Percentiles rank a stretch among this genome's conserved stretches.
Conservation (phyloP, 2,329 filamentous ascomycete genomes). For the Cercospora sp. region DNA sequence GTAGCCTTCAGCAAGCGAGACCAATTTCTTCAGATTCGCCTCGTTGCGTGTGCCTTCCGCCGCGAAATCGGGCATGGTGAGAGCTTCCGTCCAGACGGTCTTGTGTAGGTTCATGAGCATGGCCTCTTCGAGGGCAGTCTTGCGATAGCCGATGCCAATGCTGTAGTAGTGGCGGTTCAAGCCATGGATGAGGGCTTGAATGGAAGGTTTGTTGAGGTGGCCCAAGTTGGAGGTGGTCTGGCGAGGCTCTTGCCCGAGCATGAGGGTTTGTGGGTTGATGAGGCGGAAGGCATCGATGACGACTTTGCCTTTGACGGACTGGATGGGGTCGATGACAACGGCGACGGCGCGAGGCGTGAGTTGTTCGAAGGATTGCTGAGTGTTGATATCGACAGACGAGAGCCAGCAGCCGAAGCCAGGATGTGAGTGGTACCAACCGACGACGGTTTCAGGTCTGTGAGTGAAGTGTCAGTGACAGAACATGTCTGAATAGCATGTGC, state of each 20-base stretch:
- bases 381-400: constrained; percentile 98
- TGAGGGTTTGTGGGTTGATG: constrained; percentile 95
- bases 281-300: constrained; percentile 98
- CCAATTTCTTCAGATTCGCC: constrained; percentile 82
- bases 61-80: constrained; percentile 95
- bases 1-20: constrained; percentile 88
- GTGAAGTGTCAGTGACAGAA: constrained; percentile 3
- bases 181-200: constrained; percentile 96
- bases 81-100: constrained; percentile 96
- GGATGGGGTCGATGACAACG: constrained; percentile 96
- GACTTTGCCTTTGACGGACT: constrained; percentile 99
- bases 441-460: constrained; percentile 85
- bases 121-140: constrained; percentile 94
- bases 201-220: constrained; percentile 98
- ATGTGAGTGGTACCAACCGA: constrained; percentile 99
- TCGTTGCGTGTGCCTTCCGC: constrained; percentile 81
- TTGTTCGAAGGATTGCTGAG: constrained; percentile 99
- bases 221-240: constrained; percentile 98
- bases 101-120: constrained; percentile 99
- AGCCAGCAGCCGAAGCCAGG: constrained; percentile 99
- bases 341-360: constrained; percentile 94
- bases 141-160: constrained; percentile 96
- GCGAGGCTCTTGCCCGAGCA: constrained; percentile 95
- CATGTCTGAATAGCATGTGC: not conserved
- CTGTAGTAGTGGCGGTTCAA: constrained; percentile 99